These are phyloP conservation scores for Sporobolomyces roseus DNA, from an alignment of 768 basidiomycete genomes.

Conservation along the genomic window DNA sequence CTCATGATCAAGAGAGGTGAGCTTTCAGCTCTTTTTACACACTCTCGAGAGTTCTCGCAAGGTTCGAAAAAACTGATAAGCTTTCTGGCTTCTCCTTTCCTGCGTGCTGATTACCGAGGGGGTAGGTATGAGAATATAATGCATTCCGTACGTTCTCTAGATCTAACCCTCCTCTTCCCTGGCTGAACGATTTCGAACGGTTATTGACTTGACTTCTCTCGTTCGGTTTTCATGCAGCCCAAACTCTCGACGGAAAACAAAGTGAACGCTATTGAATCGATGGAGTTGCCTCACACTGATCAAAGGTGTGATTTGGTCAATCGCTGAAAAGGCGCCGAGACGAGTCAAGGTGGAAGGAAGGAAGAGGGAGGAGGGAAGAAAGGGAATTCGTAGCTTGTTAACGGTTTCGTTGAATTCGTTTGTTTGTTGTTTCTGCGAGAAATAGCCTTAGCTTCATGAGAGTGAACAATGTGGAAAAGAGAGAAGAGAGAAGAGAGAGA, in stretches of 20 bases:
- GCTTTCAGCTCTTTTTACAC: too few species aligned
- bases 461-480: too few species aligned
- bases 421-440: too few species aligned
- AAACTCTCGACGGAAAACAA: background rate
- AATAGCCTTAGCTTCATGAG: too few species aligned
- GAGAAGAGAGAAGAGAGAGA: too few species aligned
- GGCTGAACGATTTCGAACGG: background rate
- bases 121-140: conserved; percentile 8
- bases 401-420: too few species aligned
- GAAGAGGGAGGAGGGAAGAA: background rate
- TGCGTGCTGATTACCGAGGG: background rate
- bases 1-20: conserved; percentile 14
- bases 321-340: background rate
- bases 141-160: background rate
- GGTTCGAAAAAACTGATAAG: background rate
- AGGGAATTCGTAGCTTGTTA: background rate
- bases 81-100: background rate
- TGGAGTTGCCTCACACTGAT: conserved; percentile 14
- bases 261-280: conserved; percentile 7
- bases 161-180: background rate
- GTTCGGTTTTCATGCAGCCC: background rate
- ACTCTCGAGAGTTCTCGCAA: background rate
- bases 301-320: conserved; percentile 7
- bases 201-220: too few species aligned
- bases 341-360: background rate